These are phyloP conservation scores for Leccinum fallax DNA, from an alignment of 1,284 basidiomycete species.

Conservation along the genomic window DNA sequence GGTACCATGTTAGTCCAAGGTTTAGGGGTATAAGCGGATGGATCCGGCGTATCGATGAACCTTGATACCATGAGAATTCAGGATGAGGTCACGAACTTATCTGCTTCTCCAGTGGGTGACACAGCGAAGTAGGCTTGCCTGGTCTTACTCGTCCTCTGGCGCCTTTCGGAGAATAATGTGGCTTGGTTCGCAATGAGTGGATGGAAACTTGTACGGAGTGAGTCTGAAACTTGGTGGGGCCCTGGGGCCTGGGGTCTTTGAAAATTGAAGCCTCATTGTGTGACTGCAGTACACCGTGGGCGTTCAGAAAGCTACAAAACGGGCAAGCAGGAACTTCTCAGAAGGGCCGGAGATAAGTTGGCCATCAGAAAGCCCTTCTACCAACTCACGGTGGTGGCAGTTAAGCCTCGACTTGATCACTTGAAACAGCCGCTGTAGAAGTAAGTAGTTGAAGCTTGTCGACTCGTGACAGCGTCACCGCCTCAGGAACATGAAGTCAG, in stretches of 20 bases:
- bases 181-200: background rate
- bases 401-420: too few species aligned
- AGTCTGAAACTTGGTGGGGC: background rate
- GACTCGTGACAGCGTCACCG: too few species aligned
- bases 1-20: slow-evolving; percentile 13
- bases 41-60: slow-evolving; percentile 17
- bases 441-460: too few species aligned
- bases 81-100: background rate
- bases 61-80: slow-evolving; percentile 22
- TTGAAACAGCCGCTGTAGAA: too few species aligned
- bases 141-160: background rate
- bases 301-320: background rate
- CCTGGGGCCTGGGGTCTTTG: background rate
- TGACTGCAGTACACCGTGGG: background rate
- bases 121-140: background rate
- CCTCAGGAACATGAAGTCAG: too few species aligned
- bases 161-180: background rate
- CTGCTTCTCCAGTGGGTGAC: slow-evolving; percentile 1
- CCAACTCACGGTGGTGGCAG: too few species aligned
- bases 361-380: background rate
- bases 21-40: background rate
- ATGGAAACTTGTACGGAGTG: background rate
- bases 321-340: background rate
- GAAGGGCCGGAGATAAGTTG: background rate
- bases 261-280: background rate